Percentiles rank a stretch among this genome's conserved stretches.
These are phyloP conservation scores for Aspergillus clavatus DNA, from an alignment of 2,329 filamentous ascomycete species.

Conservation along the genomic window DNA sequence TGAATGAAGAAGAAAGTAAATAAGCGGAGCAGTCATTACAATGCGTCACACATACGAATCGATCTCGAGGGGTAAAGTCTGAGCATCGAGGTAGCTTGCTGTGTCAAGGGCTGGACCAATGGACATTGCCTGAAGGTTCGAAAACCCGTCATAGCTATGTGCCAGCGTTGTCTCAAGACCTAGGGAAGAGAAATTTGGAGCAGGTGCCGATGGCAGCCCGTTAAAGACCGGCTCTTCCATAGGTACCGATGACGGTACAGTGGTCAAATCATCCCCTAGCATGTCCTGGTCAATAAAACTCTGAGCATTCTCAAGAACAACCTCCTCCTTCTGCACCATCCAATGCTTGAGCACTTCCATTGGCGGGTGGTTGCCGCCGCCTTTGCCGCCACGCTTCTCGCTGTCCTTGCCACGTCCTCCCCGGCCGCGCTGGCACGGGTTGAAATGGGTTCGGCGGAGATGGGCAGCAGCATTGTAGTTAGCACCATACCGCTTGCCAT, in stretches of 20 bases:
- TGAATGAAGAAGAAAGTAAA: slow-evolving; percentile 7
- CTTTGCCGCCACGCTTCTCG: slow-evolving; percentile 57
- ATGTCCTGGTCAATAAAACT: slow-evolving; percentile 22
- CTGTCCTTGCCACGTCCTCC: slow-evolving; percentile 55
- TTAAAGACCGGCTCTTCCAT: slow-evolving; percentile 13
- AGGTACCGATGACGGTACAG: slow-evolving; percentile 7
- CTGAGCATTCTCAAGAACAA: slow-evolving; percentile 34
- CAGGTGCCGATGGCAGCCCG: slow-evolving; percentile 11
- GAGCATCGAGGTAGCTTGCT: slow-evolving; percentile 29
- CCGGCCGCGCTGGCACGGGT: slow-evolving; percentile 55
- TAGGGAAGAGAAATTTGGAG: slow-evolving; percentile 16
- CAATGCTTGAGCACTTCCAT: slow-evolving; percentile 59
- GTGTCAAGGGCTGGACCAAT: slow-evolving; percentile 30
- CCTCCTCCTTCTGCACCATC: slow-evolving; percentile 55
- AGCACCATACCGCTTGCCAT: slow-evolving; percentile 74
- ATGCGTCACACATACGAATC: slow-evolving; percentile 34
- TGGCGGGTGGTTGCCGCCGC: slow-evolving; percentile 56
- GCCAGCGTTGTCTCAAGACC: slow-evolving; percentile 25
- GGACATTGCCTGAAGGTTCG: slow-evolving; percentile 23
- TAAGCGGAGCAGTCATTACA: slow-evolving; percentile 5
- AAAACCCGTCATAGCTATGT: slow-evolving; percentile 28
- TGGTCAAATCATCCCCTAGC: slow-evolving; percentile 17
- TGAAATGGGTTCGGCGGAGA: slow-evolving; percentile 82
- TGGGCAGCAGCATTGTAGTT: slow-evolving; percentile 96
- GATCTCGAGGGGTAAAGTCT: slow-evolving; percentile 30